Evolutionary conservation across 208 protist species (phyloP).

Genomic region (Leishmania braziliensis): DNA sequence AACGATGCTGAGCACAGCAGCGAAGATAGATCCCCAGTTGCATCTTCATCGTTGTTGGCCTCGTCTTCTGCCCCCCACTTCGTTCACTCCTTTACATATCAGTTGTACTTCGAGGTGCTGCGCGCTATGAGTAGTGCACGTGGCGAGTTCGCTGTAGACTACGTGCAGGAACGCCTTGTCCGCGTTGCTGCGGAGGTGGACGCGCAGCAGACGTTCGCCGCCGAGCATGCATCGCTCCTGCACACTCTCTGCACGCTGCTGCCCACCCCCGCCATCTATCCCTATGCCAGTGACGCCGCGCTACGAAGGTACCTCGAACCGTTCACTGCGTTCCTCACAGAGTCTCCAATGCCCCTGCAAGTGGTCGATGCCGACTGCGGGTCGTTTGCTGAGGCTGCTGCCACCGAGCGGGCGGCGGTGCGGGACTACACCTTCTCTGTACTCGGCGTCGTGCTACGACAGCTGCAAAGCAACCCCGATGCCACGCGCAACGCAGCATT

Average conservation of each 20-base stretch:
- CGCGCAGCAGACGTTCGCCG: slow-evolving; percentile 33
- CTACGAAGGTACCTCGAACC: slow-evolving; percentile 51
- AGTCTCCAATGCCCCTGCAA: slow-evolving; percentile 1
- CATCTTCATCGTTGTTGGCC: slow-evolving; percentile 2
- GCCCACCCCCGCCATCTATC: slow-evolving; percentile 71
- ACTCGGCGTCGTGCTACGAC: slow-evolving; percentile 72
- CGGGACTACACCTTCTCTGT: slow-evolving; percentile 33
- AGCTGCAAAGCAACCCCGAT: slow-evolving; percentile 81
- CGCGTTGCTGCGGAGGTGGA: slow-evolving; percentile 26
- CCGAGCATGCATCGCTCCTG: slow-evolving; percentile 72
- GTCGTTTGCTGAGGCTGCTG: slow-evolving; percentile 10
- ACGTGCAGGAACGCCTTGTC: slow-evolving; percentile 54
- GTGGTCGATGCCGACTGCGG: no score
- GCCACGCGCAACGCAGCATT: slow-evolving; percentile 71
- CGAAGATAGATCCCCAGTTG: neutral
- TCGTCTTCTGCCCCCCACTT: slow-evolving; percentile 12
- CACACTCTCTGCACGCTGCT: slow-evolving; percentile 65
- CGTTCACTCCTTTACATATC: slow-evolving; percentile 68
- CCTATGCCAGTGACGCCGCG: slow-evolving; percentile 69
- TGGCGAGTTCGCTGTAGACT: slow-evolving; percentile 53
- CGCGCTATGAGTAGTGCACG: slow-evolving; percentile 60
- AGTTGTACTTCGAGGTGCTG: slow-evolving; percentile 60
- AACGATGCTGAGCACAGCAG: neutral
- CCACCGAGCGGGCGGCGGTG: slow-evolving; percentile 33
- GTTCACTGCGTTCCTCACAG: slow-evolving; percentile 61